Conservation (phyloP, 345 rosid genomes). For the Brassica incana region DNA sequence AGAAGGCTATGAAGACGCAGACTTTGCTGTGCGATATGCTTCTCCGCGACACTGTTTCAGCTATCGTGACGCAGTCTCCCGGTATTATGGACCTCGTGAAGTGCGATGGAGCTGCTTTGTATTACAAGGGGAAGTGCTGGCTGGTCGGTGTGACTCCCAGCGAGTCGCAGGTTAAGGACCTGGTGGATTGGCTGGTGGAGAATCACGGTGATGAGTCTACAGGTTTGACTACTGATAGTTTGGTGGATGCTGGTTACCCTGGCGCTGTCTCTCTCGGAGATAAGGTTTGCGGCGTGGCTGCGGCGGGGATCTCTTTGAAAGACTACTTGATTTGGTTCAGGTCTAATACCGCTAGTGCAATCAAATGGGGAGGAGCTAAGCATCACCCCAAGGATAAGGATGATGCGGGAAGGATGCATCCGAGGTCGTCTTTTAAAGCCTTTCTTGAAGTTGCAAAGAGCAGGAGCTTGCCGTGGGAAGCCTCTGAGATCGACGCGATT, state of each 20-base stretch:
- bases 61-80: conserved; percentile 84
- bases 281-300: conserved; percentile 85
- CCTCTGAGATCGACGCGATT: conserved; percentile 73
- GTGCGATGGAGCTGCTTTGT: conserved; percentile 89
- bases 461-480: conserved; percentile 83
- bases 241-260: conserved; percentile 73
- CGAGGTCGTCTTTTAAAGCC: conserved; percentile 76
- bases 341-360: conserved; percentile 71
- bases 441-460: conserved; percentile 83
- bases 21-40: conserved; percentile 81
- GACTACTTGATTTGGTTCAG: conserved; percentile 91
- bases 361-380: conserved; percentile 94
- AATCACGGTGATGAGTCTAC: conserved; percentile 67
- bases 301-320: conserved; percentile 64
- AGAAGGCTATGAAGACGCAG: conserved; percentile 67
- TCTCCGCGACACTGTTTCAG: conserved; percentile 68
- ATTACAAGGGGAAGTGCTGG: conserved; percentile 62
- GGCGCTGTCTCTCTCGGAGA: conserved; percentile 64
- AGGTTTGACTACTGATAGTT: conserved; percentile 72
- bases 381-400: conserved; percentile 67
- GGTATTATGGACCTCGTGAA: conserved; percentile 83
- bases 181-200: conserved; percentile 61
- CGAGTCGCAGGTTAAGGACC: conserved; percentile 66
- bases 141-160: conserved; percentile 75
- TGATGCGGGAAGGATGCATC: conserved; percentile 69